Evolutionary conservation across 768 basidiomycete species (phyloP).

Genomic region (Sarcodon aspratus): DNA sequence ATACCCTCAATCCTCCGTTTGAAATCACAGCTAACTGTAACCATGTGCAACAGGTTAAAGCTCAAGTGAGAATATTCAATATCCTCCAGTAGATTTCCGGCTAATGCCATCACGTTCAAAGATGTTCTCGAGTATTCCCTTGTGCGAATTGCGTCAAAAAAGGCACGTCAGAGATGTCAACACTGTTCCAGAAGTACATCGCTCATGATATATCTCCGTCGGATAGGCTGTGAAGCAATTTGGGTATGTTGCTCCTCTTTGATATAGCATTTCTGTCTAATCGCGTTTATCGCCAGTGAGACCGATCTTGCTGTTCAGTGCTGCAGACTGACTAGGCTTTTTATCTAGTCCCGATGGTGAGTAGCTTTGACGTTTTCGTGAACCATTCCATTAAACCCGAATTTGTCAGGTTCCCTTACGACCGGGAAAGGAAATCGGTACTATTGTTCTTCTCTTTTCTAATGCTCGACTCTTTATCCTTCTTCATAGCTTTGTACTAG

Average conservation of each 20-base stretch:
- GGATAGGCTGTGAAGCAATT: constrained; percentile 32
- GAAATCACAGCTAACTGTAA: constrained; percentile 5
- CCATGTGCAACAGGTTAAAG: constrained; percentile 37
- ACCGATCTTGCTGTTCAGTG: too few relatives aligned
- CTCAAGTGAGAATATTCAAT: constrained; percentile 34
- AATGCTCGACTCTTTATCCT: constrained; percentile 1
- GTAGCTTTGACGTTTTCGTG: background rate
- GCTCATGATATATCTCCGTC: too few relatives aligned
- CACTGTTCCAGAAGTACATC: background rate
- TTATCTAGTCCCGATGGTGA: constrained; percentile 2
- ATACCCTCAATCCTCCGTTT: background rate
- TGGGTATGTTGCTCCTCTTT: constrained; percentile 36
- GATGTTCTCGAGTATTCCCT: constrained; percentile 56
- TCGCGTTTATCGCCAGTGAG: too few relatives aligned
- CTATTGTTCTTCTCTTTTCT: constrained; percentile 5
- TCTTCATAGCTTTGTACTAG: constrained; percentile 38
- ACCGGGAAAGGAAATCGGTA: constrained; percentile 68
- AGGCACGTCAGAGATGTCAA: constrained; percentile 4
- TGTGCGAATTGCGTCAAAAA: constrained; percentile 31
- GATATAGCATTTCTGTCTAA: too few relatives aligned
- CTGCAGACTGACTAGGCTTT: too few relatives aligned
- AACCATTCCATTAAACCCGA: constrained; percentile 7
- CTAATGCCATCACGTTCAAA: constrained; percentile 13
- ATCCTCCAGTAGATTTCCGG: constrained; percentile 3
- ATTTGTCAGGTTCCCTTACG: constrained; percentile 44